Conservation (phyloP, 371 early-diverging fungal genomes). For the Choanephora cucurbitarum region DNA sequence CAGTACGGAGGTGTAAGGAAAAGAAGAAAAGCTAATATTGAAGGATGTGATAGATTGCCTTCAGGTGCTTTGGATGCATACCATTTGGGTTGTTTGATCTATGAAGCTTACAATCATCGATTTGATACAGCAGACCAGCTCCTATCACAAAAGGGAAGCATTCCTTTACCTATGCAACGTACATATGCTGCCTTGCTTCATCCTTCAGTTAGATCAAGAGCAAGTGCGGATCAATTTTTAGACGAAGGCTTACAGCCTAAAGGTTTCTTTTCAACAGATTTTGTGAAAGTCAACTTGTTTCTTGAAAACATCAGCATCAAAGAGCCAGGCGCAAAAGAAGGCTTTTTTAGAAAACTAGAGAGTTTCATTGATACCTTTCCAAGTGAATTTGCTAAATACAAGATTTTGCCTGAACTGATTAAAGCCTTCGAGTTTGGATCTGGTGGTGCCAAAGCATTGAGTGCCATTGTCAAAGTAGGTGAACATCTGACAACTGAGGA, state of each 20-base stretch:
- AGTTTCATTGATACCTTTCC: slow-evolving; percentile 73
- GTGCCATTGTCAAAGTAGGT: slow-evolving; percentile 86
- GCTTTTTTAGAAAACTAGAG: slow-evolving; percentile 71
- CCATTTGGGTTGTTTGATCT: slow-evolving; percentile 77
- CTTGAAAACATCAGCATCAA: slow-evolving; percentile 89
- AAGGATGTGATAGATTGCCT: slow-evolving; percentile 40
- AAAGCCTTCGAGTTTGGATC: slow-evolving; percentile 93
- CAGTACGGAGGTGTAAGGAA: too few species aligned
- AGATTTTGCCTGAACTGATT: slow-evolving; percentile 87
- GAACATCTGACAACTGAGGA: slow-evolving; percentile 70
- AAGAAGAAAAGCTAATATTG: slow-evolving; percentile 1
- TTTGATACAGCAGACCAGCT: slow-evolving; percentile 64
- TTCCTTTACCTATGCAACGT: slow-evolving; percentile 62
- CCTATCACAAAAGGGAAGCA: slow-evolving; percentile 55
- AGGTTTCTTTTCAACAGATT: slow-evolving; percentile 78
- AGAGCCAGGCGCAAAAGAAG: slow-evolving; percentile 78
- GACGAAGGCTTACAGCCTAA: slow-evolving; percentile 60
- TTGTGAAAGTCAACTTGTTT: slow-evolving; percentile 78
- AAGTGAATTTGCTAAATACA: slow-evolving; percentile 80
- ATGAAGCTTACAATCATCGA: slow-evolving; percentile 78
- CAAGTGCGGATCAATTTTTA: slow-evolving; percentile 70
- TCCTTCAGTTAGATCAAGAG: slow-evolving; percentile 59
- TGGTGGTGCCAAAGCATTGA: slow-evolving; percentile 82
- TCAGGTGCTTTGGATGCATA: slow-evolving; percentile 73
- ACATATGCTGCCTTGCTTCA: slow-evolving; percentile 54